Percentiles rank a stretch among this genome's conserved stretches.
Conservation (phyloP, 495 filamentous ascomycete genomes). For the Penicillium cosmopolitanum region DNA sequence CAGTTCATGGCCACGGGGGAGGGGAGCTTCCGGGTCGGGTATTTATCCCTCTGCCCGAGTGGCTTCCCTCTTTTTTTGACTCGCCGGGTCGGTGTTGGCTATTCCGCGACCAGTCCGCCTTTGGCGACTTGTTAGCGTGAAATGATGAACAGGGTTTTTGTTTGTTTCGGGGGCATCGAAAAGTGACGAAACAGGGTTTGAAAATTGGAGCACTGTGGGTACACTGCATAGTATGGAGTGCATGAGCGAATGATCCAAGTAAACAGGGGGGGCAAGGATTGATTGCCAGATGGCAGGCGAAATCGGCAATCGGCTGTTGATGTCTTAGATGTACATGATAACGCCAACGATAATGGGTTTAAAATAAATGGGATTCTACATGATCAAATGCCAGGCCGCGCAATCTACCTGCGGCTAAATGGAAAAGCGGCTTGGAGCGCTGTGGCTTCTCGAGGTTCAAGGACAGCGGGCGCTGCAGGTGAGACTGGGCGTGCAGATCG, state of each 20-base stretch:
- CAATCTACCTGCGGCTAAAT: slow-evolving; percentile 1
- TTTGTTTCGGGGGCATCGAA: neutral
- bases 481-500: slow-evolving; percentile 16
- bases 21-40: neutral
- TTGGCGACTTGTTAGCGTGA: slow-evolving; percentile 17
- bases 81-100: slow-evolving; percentile 22
- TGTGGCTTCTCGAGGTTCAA: neutral
- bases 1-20: slow-evolving; percentile 16
- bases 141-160: neutral
- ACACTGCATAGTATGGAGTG: neutral
- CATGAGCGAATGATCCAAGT: neutral
- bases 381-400: neutral
- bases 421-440: slow-evolving; percentile 2
- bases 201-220: neutral
- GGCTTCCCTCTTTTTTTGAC: slow-evolving; percentile 20
- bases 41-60: slow-evolving; percentile 15
- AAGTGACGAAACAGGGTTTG: neutral
- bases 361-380: neutral
- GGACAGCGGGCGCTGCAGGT: slow-evolving; percentile 9
- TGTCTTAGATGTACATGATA: slow-evolving; percentile 4
- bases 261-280: neutral
- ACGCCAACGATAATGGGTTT: neutral
- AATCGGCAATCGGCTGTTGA: neutral
- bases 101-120: slow-evolving; percentile 15
- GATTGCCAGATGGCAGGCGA: neutral